Evolutionary conservation across 2,329 filamentous ascomycete species (phyloP), one percentile per base, ranked within the genome.

Genomic region (Pseudocercospora pini-densiflorae): DNA sequence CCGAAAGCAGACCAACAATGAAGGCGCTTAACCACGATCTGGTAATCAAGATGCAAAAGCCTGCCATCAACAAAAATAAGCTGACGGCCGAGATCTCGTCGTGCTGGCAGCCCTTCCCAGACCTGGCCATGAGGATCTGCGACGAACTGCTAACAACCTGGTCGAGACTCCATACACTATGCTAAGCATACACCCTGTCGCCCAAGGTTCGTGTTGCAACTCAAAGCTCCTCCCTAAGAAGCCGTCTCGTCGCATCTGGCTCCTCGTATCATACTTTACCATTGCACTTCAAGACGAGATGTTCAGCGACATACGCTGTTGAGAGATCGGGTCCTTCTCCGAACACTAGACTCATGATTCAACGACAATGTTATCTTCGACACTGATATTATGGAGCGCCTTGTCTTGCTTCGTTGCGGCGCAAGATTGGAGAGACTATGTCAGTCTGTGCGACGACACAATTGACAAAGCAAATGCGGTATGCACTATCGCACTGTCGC

Each of bases 171-270:
- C 55, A 58, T 43, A 43, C 55, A 27, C 8, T 27, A 19, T 33
- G 14, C 31, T 19, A 33, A 40, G 54, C 31, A 21, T 40, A 23
- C n/a, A 58, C 43, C 55, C 55, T 58, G 55, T 33, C 23, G n/a
- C 14, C 16, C 27, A 9, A 23, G 27, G 55, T 58, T 58, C 27
- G 53, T 57, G 53, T 33, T 19, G 31, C 29, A 58, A 58, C 55
- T 58, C 55, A 19, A 43, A 36, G 19, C 31, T 58, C 31, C 55
- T 58, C 55, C 55, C 33, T 55, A 31, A 31, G 51, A 19, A 31
- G 51, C 55, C 55, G 31, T 40, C 14, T 58, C 55, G 31, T 58
- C 55, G 55, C 55, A 55, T 55, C 24, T 27, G 27, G 23, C 16
- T 24, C 51, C 51, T 55, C 27, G 51, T 10, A n/a, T n/a, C 24